Evolutionary conservation across 352 stramenopile genomes (phyloP).

Genomic region (Pilasporangium apinafurcum): DNA sequence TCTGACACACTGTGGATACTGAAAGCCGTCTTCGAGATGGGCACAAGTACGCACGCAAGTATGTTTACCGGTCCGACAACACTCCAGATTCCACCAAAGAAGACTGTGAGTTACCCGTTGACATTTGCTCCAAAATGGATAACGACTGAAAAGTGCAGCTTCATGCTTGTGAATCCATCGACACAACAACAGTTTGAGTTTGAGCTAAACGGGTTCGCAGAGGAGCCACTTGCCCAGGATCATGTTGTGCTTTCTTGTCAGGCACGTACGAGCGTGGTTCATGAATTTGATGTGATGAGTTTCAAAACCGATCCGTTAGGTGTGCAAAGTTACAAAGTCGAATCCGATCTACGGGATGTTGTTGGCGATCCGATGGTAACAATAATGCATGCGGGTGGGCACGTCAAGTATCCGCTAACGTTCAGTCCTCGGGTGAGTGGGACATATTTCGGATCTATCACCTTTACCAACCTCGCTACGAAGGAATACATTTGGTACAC

Average conservation of each 20-base stretch:
- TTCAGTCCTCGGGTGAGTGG: conserved; percentile 88
- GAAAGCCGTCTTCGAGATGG: conserved; percentile 43
- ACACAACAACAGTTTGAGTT: conserved; percentile 90
- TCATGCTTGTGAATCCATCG: conserved; percentile 73
- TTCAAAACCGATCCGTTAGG: conserved; percentile 32
- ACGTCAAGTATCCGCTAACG: conserved; percentile 71
- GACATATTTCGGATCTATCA: conserved; percentile 90
- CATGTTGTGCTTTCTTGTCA: conserved; percentile 82
- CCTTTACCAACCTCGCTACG: conserved; percentile 82
- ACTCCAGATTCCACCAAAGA: conserved; percentile 69
- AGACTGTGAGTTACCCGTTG: conserved; percentile 65
- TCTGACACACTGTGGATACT: conserved; percentile 83
- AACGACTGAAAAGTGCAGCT: conserved; percentile 55
- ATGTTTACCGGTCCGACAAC: conserved; percentile 69
- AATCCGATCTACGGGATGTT: conserved; percentile 90
- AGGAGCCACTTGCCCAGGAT: conserved; percentile 89
- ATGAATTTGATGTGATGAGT: conserved; percentile 75
- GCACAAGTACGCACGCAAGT: conserved; percentile 1
- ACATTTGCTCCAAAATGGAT: conserved; percentile 83
- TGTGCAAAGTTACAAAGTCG: conserved; percentile 70
- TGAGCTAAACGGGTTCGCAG: conserved; percentile 70
- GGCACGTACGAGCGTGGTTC: conserved; percentile 75
- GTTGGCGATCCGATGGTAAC: conserved; percentile 49
- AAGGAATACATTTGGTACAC: conserved; percentile 92
- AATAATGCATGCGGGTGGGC: conserved; percentile 19